These are phyloP conservation scores for Hibiscus tridactylites DNA, from an alignment of 345 rosid species.

Conservation along the genomic window DNA sequence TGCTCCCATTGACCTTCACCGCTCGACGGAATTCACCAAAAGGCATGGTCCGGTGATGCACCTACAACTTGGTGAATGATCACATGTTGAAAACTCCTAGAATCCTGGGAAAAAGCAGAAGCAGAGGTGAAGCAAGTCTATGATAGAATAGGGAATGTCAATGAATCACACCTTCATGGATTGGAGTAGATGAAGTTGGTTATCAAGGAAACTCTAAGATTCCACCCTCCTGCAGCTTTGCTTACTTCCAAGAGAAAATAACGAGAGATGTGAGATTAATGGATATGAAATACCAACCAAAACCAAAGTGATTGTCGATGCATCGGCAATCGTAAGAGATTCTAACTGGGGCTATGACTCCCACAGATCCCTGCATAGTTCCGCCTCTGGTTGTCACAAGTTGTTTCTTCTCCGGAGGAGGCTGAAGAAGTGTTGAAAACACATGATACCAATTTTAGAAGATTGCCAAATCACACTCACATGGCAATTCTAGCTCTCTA, in stretches of 20 bases:
- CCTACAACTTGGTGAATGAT: neutral
- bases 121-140: neutral
- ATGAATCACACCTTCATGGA: neutral
- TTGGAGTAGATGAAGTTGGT: neutral
- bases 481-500: no score
- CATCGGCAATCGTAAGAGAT: no score
- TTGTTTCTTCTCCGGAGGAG: conserved; percentile 18
- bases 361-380: no score
- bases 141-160: neutral
- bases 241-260: neutral
- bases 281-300: neutral
- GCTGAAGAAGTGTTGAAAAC: conserved; percentile 27
- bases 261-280: neutral
- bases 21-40: no score
- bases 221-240: neutral
- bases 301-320: no score
- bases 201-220: neutral
- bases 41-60: no score
- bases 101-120: neutral
- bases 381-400: neutral
- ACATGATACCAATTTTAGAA: conserved; percentile 21
- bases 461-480: neutral
- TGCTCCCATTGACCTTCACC: no score
- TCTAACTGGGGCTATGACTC: no score
- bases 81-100: neutral